Conservation (phyloP, 768 basidiomycete species). For the Lactifluus volemus region DNA sequence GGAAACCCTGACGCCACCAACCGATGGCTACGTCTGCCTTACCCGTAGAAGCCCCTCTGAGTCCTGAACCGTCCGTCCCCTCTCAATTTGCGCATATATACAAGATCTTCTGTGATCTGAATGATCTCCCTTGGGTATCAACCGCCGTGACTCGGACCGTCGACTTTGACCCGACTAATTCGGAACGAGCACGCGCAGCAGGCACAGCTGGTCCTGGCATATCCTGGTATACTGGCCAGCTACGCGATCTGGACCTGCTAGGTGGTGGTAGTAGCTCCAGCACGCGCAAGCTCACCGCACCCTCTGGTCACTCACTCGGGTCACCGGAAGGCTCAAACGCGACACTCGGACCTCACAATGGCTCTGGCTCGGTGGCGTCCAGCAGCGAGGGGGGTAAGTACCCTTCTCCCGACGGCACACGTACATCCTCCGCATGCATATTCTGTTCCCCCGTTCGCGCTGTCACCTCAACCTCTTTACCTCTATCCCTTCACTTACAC, state of each 20-base stretch:
- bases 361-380: conserved; percentile 8
- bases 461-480: conserved; percentile 12
- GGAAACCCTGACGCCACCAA: conserved; percentile 4
- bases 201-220: neutral
- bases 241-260: conserved; percentile 13
- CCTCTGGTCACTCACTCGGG: conserved; percentile 2
- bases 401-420: neutral
- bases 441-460: conserved; percentile 4
- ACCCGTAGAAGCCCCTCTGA: no score
- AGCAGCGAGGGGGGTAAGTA: conserved; percentile 1
- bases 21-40: conserved; percentile 12
- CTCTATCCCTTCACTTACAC: conserved; percentile 9
- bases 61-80: neutral
- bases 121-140: conserved; percentile 17
- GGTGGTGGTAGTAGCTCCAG: neutral
- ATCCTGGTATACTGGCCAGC: conserved; percentile 18
- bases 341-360: conserved; percentile 6
- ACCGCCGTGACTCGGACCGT: conserved; percentile 13
- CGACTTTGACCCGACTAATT: conserved; percentile 15
- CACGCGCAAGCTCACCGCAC: neutral
- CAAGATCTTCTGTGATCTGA: conserved; percentile 17
- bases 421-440: neutral
- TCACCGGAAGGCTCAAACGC: conserved; percentile 3
- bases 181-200: conserved; percentile 1
- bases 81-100: conserved; percentile 15